Base-by-base conservation (phyloP, 2,329 filamentous ascomycete genomes). In the Eurotiales sp. region DNA sequence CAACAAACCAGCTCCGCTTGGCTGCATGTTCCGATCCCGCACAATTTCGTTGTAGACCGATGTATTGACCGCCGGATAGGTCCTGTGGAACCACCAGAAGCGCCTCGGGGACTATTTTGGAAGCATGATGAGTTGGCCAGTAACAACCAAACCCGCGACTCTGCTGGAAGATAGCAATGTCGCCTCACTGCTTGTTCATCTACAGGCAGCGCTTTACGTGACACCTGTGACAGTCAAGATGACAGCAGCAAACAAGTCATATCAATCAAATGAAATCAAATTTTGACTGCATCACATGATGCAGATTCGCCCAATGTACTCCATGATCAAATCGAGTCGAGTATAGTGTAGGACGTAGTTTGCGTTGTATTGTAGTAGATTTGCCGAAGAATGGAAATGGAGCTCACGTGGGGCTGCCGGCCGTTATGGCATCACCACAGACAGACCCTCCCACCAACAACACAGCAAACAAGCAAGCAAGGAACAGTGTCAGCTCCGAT, bases 1-100 rank as follows among this genome's bases (percentile, higher is more conserved):
- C 34, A 30, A 25, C n/a, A 29, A 46, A 22, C 23, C 46, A 48
- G 25, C 36, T 48, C 25, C 36, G 46, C 46, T 32, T 48, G 25
- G 46, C 46, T 41, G 36, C 46, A 41, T 48, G 8, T 29, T 29
- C 45, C 45, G 22, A 34, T 22, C 34, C 44, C 17, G 15, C 12
- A 40, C 12, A 21, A 37, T 32, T 29, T 30, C 14, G 5, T 7
- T 27, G 45, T 47, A 25, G 23, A 41, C 22, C 29, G 25, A 29
- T 30, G 29, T 30, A 29, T 48, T 37, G 21, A 41, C 45, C 29
- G 17, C 17, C 30, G 8, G 36, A 39, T 12, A 21, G 8, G 21
- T 48, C 22, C 17, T 32, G 4, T 25, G 3, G 34, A 47, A 41
- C 36, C 36, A 15, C n/a, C 6, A 32, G 21, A 41, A 25, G 27